phyloP scores from a whole-genome alignment of 257 asterid genomes.

The Fraxinus quadrangulata region DNA sequence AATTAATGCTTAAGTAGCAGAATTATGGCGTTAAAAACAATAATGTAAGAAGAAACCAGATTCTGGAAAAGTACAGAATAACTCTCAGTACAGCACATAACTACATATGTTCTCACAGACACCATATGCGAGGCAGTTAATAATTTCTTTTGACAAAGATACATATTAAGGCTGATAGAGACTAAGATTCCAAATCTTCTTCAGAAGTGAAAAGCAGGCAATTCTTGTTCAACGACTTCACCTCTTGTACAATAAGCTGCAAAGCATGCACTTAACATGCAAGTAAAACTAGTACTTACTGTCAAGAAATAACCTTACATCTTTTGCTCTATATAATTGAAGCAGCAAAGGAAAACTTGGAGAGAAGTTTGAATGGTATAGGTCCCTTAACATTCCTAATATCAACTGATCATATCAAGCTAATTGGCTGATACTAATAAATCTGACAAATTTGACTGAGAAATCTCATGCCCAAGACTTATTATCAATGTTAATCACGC shows the following conservation, averaged over 20 bases:
- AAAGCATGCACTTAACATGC: neutral
- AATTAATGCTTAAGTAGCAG: neutral
- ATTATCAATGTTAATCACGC: neutral
- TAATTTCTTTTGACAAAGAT: neutral
- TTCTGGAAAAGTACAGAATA: slow-evolving; percentile 5
- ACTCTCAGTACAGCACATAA: neutral
- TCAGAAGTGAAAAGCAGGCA: neutral
- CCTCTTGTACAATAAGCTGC: neutral
- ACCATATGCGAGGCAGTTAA: neutral
- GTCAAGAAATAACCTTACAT: neutral
- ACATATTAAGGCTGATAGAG: neutral
- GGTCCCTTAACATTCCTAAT: neutral
- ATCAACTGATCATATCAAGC: neutral
- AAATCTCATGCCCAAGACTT: neutral
- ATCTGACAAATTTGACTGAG: neutral
- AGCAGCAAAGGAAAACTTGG: neutral
- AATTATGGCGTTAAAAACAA: neutral
- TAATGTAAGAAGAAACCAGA: neutral
- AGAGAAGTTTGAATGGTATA: neutral
- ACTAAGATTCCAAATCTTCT: neutral
- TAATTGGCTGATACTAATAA: neutral
- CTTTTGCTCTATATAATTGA: neutral
- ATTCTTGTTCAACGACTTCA: neutral
- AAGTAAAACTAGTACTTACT: neutral
- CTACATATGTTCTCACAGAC: neutral